These are phyloP conservation scores for Carex myosuroides DNA, from an alignment of 176 grass and related monocot genomes.

Conservation along the genomic window DNA sequence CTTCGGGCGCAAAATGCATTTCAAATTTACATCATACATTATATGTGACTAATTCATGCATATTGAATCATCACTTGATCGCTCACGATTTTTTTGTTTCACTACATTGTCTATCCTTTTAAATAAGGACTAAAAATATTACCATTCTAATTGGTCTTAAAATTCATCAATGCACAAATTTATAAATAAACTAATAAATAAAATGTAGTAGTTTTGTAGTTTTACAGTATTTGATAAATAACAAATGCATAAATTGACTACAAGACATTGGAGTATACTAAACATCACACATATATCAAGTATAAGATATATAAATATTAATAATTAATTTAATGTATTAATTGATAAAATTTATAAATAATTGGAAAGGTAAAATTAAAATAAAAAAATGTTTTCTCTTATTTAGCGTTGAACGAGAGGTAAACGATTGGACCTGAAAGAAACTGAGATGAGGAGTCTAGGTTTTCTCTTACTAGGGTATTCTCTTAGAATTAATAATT, in stretches of 20 bases:
- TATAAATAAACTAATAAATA: background rate
- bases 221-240: background rate
- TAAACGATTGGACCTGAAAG: too few species aligned
- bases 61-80: background rate
- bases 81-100: background rate
- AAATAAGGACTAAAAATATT: background rate
- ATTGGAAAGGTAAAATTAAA: too few species aligned
- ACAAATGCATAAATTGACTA: background rate
- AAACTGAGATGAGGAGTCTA: too few species aligned
- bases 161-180: background rate
- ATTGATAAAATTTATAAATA: too few species aligned
- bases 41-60: background rate
- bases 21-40: background rate
- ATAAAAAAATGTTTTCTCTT: too few species aligned
- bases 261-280: background rate
- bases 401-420: too few species aligned
- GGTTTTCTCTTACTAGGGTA: too few species aligned
- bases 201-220: background rate
- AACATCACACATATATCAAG: too few species aligned
- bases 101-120: background rate
- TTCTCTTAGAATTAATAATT: too few species aligned
- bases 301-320: too few species aligned
- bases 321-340: too few species aligned
- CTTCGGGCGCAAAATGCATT: background rate
- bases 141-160: background rate